A percentile compares a stretch with the other conserved stretches of the same genome.
Conservation (phyloP, 2,329 filamentous ascomycete species). For the Trichoderma hamatum region DNA sequence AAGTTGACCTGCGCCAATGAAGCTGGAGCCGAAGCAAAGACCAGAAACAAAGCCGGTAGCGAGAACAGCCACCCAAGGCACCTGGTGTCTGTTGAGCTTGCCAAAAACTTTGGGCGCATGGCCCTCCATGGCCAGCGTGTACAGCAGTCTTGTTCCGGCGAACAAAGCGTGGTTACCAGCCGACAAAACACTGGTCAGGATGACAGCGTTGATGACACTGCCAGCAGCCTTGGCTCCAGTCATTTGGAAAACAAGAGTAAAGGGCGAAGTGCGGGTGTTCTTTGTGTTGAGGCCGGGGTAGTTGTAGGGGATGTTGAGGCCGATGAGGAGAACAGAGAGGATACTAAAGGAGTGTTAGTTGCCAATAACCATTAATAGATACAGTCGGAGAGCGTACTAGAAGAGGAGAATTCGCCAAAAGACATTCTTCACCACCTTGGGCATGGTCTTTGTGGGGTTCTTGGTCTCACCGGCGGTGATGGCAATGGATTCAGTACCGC, state of each 20-base stretch:
- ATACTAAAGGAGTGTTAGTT: constrained; percentile 33
- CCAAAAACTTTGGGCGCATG: constrained; percentile 60
- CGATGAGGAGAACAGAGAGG: constrained; percentile 49
- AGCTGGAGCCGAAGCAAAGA: constrained; percentile 66
- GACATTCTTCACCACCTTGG: constrained; percentile 65
- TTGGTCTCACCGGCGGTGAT: constrained; percentile 69
- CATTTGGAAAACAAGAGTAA: constrained; percentile 62
- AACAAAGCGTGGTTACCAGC: constrained; percentile 45
- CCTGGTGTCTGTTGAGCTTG: constrained; percentile 40
- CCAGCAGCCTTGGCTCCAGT: constrained; percentile 56
- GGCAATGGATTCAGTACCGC: constrained; percentile 65
- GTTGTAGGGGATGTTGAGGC: constrained; percentile 62
- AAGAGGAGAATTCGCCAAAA: constrained; percentile 65
- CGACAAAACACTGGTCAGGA: constrained; percentile 46
- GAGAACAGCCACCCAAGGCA: constrained; percentile 49
- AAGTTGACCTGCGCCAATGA: constrained; percentile 65
- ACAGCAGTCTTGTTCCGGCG: constrained; percentile 41
- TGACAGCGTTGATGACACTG: constrained; percentile 62
- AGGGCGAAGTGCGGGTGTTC: constrained; percentile 42
- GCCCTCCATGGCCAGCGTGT: constrained; percentile 45
- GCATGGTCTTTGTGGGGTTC: constrained; percentile 62
- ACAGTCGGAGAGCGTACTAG: constrained; percentile 36
- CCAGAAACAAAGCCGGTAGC: constrained; percentile 59
- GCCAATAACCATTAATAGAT: no score
- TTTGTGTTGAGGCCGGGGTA: constrained; percentile 41